These are phyloP conservation scores for Solanum ossicruentum DNA, from an alignment of 257 asterid genomes.

Conservation along the genomic window DNA sequence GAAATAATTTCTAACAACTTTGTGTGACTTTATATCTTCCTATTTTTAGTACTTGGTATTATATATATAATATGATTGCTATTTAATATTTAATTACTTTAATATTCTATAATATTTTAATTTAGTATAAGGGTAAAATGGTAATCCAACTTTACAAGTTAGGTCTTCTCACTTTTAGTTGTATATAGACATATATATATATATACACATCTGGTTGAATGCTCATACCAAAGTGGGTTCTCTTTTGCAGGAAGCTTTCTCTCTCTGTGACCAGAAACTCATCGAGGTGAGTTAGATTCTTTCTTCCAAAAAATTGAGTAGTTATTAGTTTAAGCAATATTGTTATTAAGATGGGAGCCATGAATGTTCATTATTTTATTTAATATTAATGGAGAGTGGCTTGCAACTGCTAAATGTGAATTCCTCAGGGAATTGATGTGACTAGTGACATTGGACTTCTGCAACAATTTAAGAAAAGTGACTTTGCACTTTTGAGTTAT, in stretches of 20 bases:
- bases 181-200: too few species aligned
- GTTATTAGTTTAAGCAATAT: background rate
- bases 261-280: constrained; percentile 63
- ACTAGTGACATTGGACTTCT: background rate
- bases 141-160: too few species aligned
- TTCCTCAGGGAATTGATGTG: background rate
- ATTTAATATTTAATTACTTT: too few species aligned
- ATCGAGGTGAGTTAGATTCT: constrained; percentile 45
- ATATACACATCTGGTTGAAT: background rate
- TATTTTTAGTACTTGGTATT: too few species aligned
- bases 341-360: background rate
- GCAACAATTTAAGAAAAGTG: background rate
- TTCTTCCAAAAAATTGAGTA: background rate
- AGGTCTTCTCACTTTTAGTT: too few species aligned
- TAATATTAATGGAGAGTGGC: background rate
- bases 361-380: background rate
- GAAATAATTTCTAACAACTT: too few species aligned
- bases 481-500: background rate
- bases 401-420: background rate
- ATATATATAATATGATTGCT: too few species aligned
- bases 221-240: background rate
- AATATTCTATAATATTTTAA: too few species aligned
- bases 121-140: too few species aligned
- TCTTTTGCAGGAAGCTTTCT: constrained; percentile 76
- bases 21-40: too few species aligned